These are phyloP conservation scores for Boletus pseudo-olivaceus DNA, from an alignment of 768 basidiomycete species.

Conservation along the genomic window DNA sequence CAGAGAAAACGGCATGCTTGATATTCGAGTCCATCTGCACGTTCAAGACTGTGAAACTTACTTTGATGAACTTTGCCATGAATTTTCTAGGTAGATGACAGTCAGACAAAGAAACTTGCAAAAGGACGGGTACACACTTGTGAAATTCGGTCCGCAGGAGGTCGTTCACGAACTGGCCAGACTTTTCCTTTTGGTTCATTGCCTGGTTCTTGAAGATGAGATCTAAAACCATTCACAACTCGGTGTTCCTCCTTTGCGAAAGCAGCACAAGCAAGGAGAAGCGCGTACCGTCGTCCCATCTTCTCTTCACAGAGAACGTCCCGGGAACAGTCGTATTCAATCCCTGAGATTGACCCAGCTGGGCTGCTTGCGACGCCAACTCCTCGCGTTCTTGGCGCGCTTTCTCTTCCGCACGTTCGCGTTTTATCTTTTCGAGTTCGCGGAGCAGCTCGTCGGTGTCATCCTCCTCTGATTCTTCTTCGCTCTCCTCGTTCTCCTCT, in stretches of 20 bases:
- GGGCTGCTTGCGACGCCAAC: constrained; percentile 53
- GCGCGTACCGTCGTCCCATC: constrained; percentile 89
- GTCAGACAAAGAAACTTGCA: constrained; percentile 12
- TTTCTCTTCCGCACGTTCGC: constrained; percentile 92
- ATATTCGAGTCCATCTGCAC: background rate
- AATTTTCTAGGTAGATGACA: constrained; percentile 60
- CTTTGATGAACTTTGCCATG: constrained; percentile 90
- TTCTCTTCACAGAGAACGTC: constrained; percentile 85
- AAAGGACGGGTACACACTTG: constrained; percentile 53
- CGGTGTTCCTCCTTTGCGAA: background rate
- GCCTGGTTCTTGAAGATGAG: constrained; percentile 99
- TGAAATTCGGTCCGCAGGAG: constrained; percentile 91
- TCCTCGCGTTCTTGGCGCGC: constrained; percentile 76
- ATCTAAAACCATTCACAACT: constrained; percentile 44
- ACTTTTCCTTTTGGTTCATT: constrained; percentile 57
- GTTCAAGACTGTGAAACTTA: constrained; percentile 21
- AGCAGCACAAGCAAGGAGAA: constrained; percentile 1
- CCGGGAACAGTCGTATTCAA: constrained; percentile 73
- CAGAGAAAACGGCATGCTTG: background rate
- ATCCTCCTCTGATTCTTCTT: constrained; percentile 52
- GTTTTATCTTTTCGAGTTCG: constrained; percentile 98
- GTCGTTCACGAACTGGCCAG: constrained; percentile 91
- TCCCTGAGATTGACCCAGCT: constrained; percentile 75
- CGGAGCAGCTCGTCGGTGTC: constrained; percentile 88
- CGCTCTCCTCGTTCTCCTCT: constrained; percentile 40